Conservation (phyloP, 352 stramenopile genomes). For the Globisporangium canariense region DNA sequence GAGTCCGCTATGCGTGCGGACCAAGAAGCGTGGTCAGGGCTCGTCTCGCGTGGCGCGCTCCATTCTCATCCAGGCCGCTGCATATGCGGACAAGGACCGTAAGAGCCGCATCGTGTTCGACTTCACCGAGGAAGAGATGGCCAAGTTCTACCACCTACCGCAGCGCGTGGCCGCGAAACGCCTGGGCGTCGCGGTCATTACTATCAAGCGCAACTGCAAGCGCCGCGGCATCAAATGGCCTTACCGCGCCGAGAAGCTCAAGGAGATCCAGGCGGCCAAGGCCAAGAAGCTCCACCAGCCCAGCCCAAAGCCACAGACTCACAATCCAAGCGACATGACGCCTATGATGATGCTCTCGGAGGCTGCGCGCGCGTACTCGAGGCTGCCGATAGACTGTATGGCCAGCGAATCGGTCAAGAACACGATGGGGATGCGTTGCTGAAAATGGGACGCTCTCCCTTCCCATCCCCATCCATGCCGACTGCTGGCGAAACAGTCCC, state of each 20-base stretch:
- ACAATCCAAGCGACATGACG: constrained; percentile 5
- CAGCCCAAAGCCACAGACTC: constrained; percentile 18
- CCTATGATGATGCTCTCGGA: constrained; percentile 26
- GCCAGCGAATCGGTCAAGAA: not conserved
- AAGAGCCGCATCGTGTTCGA: constrained; percentile 57
- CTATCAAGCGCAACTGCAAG: constrained; percentile 59
- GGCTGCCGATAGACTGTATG: constrained; percentile 40
- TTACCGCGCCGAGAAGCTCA: constrained; percentile 52
- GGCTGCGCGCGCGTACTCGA: constrained; percentile 36
- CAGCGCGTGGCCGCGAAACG: constrained; percentile 49
- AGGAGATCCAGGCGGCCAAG: constrained; percentile 31
- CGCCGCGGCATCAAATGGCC: constrained; percentile 57
- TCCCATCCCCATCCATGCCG: too few species aligned
- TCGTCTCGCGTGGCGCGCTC: constrained; percentile 7
- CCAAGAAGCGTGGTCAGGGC: not conserved
- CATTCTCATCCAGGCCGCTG: constrained; percentile 14
- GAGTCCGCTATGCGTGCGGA: constrained; percentile 2
- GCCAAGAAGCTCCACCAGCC: not conserved
- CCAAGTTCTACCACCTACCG: constrained; percentile 53
- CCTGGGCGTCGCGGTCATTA: constrained; percentile 56
- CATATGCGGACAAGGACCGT: constrained; percentile 24
- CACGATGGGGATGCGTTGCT: not conserved
- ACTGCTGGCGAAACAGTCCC: not conserved
- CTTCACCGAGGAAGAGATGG: constrained; percentile 50
- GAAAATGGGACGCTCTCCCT: not conserved